A percentile compares a stretch with the other conserved stretches of the same genome.
Evolutionary conservation across 1,284 basidiomycete genomes (phyloP).

Genomic region (Puccinia sorghi): DNA sequence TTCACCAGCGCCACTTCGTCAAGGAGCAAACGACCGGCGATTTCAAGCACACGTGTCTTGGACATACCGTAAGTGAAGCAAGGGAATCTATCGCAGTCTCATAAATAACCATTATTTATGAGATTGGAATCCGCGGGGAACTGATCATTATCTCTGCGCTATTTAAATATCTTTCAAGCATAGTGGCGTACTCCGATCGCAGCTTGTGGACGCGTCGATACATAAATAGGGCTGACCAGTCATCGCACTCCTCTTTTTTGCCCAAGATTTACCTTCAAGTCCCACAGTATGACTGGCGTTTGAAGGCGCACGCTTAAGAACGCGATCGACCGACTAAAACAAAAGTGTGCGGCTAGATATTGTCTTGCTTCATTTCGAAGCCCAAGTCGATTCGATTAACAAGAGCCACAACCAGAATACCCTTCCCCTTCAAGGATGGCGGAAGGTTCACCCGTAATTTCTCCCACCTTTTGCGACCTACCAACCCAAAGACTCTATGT

Average conservation of each 20-base stretch:
- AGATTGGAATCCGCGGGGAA: too few species aligned
- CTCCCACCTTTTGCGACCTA: slow-evolving; percentile 51
- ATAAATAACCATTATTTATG: too few species aligned
- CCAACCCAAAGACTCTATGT: slow-evolving; percentile 53
- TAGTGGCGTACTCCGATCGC: neutral
- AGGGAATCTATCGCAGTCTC: neutral
- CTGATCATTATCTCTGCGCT: too few species aligned
- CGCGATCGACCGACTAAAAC: too few species aligned
- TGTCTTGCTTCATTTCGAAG: neutral
- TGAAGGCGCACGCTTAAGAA: neutral
- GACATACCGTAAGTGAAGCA: neutral
- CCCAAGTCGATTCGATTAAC: neutral
- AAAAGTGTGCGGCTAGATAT: neutral
- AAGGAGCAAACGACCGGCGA: neutral
- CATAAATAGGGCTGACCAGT: neutral
- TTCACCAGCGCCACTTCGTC: too few species aligned
- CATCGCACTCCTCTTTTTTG: neutral
- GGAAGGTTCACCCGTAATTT: slow-evolving; percentile 40
- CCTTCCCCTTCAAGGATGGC: neutral
- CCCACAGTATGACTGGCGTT: neutral
- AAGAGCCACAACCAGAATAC: neutral
- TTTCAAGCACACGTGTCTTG: too few species aligned
- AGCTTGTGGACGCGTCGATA: neutral
- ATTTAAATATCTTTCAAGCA: neutral
- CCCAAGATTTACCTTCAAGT: slow-evolving; percentile 1